Evolutionary conservation across 2,329 filamentous ascomycete genomes (phyloP).

Genomic region (Xylariales sp.): DNA sequence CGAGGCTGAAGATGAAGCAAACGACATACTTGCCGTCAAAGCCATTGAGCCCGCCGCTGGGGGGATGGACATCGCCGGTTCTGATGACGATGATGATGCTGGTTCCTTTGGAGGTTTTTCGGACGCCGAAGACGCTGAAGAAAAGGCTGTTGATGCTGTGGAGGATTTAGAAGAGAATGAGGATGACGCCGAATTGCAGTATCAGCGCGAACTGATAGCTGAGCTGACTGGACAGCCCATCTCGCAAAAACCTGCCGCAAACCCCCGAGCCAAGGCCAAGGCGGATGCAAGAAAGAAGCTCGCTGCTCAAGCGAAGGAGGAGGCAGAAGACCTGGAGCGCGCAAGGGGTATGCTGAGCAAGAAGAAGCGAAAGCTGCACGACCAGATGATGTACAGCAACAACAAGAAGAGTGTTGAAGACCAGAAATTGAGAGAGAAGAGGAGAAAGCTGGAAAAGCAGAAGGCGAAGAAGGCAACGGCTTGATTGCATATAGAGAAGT

Average conservation of each 20-base stretch:
- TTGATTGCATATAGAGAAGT: constrained; percentile 13
- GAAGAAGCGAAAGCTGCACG: constrained; percentile 94
- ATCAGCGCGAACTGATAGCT: constrained; percentile 88
- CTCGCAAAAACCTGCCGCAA: constrained; percentile 40
- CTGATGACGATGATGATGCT: constrained; percentile 41
- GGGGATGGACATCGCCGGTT: constrained; percentile 46
- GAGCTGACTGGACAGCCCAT: constrained; percentile 71
- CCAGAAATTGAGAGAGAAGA: constrained; percentile 80
- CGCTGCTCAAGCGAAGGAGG: constrained; percentile 65
- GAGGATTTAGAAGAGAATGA: constrained; percentile 54
- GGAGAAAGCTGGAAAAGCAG: constrained; percentile 76
- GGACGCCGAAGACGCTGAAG: constrained; percentile 39
- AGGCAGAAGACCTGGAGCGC: constrained; percentile 84
- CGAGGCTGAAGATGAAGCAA: constrained; percentile 39
- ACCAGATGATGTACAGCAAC: constrained; percentile 96
- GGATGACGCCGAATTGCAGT: constrained; percentile 58
- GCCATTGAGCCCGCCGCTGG: constrained; percentile 38
- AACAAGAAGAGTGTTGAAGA: constrained; percentile 89
- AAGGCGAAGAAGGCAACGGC: constrained; percentile 31
- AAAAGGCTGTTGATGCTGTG: constrained; percentile 31
- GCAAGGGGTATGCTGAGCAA: constrained; percentile 98
- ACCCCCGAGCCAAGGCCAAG: constrained; percentile 58
- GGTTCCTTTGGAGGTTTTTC: constrained; percentile 47
- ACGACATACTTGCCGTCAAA: constrained; percentile 29
- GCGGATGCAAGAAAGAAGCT: constrained; percentile 66